A percentile compares a stretch with the other conserved stretches of the same genome.
These are phyloP conservation scores for Suhomyces ambrosiae DNA, from an alignment of 1,139 yeast species.

Conservation along the genomic window DNA sequence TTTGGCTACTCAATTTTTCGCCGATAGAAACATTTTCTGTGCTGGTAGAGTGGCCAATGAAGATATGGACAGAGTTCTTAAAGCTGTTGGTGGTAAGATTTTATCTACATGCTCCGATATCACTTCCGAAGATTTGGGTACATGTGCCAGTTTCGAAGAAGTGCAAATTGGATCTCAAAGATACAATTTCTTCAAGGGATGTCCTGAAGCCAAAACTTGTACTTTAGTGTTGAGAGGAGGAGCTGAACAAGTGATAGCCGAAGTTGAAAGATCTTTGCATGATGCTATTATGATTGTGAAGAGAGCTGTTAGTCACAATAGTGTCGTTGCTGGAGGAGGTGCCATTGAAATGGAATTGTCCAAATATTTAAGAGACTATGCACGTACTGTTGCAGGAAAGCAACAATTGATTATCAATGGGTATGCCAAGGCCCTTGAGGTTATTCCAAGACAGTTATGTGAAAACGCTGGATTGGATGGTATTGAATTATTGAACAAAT, in stretches of 20 bases:
- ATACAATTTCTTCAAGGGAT: constrained; percentile 88
- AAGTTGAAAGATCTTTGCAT: constrained; percentile 94
- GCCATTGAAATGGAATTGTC: constrained; percentile 98
- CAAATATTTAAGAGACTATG: constrained; percentile 80
- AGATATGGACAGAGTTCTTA: constrained; percentile 89
- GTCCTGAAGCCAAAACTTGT: constrained; percentile 91
- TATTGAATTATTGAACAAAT: constrained; percentile 83
- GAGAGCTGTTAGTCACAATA: constrained; percentile 84
- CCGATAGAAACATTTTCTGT: constrained; percentile 94
- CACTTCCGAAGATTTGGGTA: constrained; percentile 67
- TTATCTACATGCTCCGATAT: constrained; percentile 91
- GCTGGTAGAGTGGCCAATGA: constrained; percentile 92
- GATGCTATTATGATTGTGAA: constrained; percentile 99
- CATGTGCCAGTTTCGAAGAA: constrained; percentile 86
- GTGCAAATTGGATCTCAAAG: constrained; percentile 95
- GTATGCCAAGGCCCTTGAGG: constrained; percentile 91
- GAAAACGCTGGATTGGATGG: constrained; percentile 98
- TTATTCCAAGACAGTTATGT: constrained; percentile 95
- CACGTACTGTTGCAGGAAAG: constrained; percentile 89
- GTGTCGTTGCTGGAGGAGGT: constrained; percentile 98
- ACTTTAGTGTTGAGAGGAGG: constrained; percentile 95
- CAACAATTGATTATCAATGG: constrained; percentile 91
- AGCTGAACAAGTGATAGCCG: constrained; percentile 97
- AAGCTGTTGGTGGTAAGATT: constrained; percentile 91
- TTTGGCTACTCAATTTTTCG: constrained; percentile 95